phyloP scores from a whole-genome alignment of 2,329 filamentous ascomycete genomes.

The Hawksworthiomyces lignivorus region DNA sequence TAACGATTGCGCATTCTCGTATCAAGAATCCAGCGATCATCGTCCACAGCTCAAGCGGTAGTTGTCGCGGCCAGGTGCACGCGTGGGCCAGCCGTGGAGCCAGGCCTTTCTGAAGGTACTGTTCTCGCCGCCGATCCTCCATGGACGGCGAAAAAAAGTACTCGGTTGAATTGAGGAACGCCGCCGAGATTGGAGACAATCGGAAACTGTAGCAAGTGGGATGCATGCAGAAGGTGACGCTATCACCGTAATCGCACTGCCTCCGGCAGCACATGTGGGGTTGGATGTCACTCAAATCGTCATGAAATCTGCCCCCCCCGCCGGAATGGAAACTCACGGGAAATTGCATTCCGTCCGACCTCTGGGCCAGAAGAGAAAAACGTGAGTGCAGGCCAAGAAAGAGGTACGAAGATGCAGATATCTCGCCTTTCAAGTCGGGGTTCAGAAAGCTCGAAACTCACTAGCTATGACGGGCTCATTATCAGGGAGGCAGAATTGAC shows the following conservation, averaged over 20 bases:
- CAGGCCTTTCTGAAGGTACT: no score
- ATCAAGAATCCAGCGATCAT: constrained; percentile 1
- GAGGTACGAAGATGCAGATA: constrained; percentile 2
- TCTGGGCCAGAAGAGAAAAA: constrained; percentile 1
- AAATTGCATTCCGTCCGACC: neutral
- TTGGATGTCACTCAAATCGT: constrained; percentile 2
- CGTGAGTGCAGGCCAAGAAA: neutral
- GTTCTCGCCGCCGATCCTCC: no score
- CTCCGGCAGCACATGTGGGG: constrained; percentile 3
- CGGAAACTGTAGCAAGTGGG: constrained; percentile 2
- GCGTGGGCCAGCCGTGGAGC: neutral
- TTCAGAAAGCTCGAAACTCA: constrained; percentile 1
- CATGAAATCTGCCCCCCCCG: constrained; percentile 1
- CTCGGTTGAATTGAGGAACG: constrained; percentile 1
- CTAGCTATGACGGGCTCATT: constrained; percentile 3
- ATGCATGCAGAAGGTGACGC: constrained; percentile 5
- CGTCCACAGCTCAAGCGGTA: constrained; percentile 4
- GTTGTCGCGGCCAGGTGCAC: neutral
- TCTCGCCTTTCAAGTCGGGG: constrained; percentile 1
- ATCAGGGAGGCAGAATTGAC: constrained; percentile 3
- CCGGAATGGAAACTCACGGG: constrained; percentile 2
- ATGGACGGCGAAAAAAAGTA: no score
- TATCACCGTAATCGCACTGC: constrained; percentile 2
- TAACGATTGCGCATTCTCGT: constrained; percentile 4
- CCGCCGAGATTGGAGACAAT: neutral